phyloP scores from a whole-genome alignment of 768 basidiomycete genomes.

The Phylloporus sp. region DNA sequence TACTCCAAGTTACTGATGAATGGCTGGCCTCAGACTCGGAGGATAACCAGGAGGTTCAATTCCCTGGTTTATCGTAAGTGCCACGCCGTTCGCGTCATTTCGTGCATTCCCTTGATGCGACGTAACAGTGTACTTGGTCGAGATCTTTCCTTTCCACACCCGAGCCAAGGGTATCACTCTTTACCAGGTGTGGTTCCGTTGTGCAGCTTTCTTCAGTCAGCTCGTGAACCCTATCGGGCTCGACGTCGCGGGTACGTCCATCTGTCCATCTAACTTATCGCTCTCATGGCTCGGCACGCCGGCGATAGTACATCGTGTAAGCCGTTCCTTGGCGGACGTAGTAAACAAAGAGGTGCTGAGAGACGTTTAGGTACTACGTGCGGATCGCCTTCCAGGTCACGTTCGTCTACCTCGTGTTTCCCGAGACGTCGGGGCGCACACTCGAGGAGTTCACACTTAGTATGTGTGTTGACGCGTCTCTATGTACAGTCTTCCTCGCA shows the following conservation, averaged over 20 bases:
- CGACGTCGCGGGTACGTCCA: conserved; percentile 3
- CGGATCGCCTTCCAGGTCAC: conserved; percentile 12
- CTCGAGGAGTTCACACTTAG: conserved; percentile 19
- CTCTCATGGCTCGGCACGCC: not conserved
- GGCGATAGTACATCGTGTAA: conserved; percentile 16
- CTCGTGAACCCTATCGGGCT: conserved; percentile 20
- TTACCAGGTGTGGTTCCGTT: conserved; percentile 54
- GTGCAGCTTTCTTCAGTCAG: conserved; percentile 12
- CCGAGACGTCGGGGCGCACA: conserved; percentile 17
- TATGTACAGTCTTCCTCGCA: not conserved
- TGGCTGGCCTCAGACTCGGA: conserved; percentile 40
- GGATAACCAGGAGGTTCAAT: conserved; percentile 44
- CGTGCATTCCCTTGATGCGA: too few species aligned
- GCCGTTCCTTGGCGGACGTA: not conserved
- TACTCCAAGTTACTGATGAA: conserved; percentile 8
- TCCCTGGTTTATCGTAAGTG: too few species aligned
- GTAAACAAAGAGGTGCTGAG: not conserved
- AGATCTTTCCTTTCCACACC: conserved; percentile 59
- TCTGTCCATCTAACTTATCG: not conserved
- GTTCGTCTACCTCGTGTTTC: conserved; percentile 17
- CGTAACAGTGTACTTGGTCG: conserved; percentile 43
- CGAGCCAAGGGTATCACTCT: conserved; percentile 57
- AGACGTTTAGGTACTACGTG: conserved; percentile 10
- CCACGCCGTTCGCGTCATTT: too few species aligned
- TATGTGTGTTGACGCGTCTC: not conserved